A percentile compares a stretch with the other conserved stretches of the same genome.
Evolutionary conservation across 1,284 basidiomycete species (phyloP).

Genomic region (Cutaneotrichosporon sp.): DNA sequence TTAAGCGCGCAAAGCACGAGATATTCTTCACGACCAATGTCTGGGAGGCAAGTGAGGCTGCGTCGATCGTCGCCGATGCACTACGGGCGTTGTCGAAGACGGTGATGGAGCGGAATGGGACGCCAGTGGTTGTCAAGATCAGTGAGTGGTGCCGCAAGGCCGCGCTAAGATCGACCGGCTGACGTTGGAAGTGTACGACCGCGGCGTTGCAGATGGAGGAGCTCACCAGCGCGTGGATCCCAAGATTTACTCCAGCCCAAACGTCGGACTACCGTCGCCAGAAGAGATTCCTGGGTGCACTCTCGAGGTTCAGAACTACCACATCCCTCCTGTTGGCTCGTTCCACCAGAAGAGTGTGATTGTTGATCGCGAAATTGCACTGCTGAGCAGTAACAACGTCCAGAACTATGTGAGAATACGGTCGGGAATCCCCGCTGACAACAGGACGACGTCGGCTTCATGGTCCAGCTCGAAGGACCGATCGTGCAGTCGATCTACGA

Average conservation of each 20-base stretch:
- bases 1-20: constrained; percentile 29
- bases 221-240: constrained; percentile 21
- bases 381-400: constrained; percentile 59
- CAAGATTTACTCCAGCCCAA: constrained; percentile 4
- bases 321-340: constrained; percentile 35
- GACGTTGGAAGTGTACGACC: constrained; percentile 27
- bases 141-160: constrained; percentile 17
- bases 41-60: constrained; percentile 33
- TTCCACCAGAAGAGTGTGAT: constrained; percentile 72
- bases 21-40: constrained; percentile 39
- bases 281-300: constrained; percentile 16
- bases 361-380: constrained; percentile 62
- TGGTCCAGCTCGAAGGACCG: constrained; percentile 60
- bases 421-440: too few species aligned
- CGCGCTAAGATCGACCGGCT: neutral
- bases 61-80: constrained; percentile 27
- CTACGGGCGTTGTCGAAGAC: constrained; percentile 29
- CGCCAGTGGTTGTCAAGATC: constrained; percentile 34
- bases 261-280: constrained; percentile 14
- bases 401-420: constrained; percentile 51
- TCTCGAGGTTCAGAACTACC: constrained; percentile 35
- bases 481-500: constrained; percentile 68
- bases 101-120: constrained; percentile 22
- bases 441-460: constrained; percentile 63
- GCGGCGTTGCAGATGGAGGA: constrained; percentile 19